Evolutionary conservation across 2,329 filamentous ascomycete species (phyloP), one percentile per base, ranked within the genome.

Genomic region (Colletotrichum lindemuthianum): DNA sequence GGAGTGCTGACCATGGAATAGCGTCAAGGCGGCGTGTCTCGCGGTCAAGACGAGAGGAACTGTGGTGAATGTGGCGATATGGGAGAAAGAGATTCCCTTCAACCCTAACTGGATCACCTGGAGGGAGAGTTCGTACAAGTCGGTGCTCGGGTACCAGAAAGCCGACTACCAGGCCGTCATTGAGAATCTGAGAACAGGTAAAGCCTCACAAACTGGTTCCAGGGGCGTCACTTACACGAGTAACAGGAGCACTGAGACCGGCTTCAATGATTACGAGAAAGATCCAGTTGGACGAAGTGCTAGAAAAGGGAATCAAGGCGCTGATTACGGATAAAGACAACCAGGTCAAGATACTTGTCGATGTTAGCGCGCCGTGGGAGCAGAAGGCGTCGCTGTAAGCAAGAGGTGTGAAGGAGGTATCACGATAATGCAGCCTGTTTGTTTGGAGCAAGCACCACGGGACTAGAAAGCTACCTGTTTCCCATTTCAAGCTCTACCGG

Each of bases 321-420:
- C 73, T 87, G 54, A 80, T 86, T 37, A 73, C 82, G 7, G 81
- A 86, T 67, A 85, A 84, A 69, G 83, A 86, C 61, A 82, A 78
- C 47, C 83, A 86, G 67, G 84, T 86, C 39, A 86, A 87, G 73
- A 85, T 87, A 37, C 66, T 87, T 65, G 81, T 87, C n/a, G 68
- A 72, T 57, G 33, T 65, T 5, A 60, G 55, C 64, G 66, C 52
- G 2, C 16, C 56, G 24, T 24, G 24, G 24, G 24, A 24, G 24
- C 24, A 24, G 24, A 24, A 24, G 24, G 1, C 24, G 4, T 24
- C 24, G 8, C 4, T 36, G 6, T 36, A n/a, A 11, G 41, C 8
- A 13, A 13, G 15, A 33, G 15, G 37, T 34, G 8, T 2, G n/a
- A 9, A 10, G 43, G 43, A 15, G 12, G 4, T n/a, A 15, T 16